A percentile compares a stretch with the other conserved stretches of the same genome.
Conservation (phyloP, 2,329 filamentous ascomycete species). For the Fusarium anthophilum region DNA sequence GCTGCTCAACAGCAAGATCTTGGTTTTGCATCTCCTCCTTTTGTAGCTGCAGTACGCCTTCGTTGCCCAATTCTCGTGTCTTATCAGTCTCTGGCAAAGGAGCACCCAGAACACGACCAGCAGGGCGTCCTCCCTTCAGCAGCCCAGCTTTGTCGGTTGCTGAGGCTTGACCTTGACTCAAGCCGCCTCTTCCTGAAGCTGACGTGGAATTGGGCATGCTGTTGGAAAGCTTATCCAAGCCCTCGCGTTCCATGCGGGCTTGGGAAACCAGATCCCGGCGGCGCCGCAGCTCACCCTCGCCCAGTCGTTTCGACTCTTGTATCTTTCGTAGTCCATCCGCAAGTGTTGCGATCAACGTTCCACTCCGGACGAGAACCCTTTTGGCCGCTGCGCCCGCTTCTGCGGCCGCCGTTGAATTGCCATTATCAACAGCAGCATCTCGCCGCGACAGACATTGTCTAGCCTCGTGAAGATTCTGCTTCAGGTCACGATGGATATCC, state of each 20-base stretch:
- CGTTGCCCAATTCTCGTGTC: conserved; percentile 80
- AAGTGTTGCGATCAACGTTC: conserved; percentile 69
- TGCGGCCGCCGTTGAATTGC: conserved; percentile 55
- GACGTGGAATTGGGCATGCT: conserved; percentile 52
- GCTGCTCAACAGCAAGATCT: conserved; percentile 74
- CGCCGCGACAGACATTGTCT: conserved; percentile 74
- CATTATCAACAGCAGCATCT: conserved; percentile 61
- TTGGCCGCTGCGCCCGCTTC: conserved; percentile 80
- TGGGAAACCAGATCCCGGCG: conserved; percentile 75
- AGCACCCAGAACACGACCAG: conserved; percentile 76
- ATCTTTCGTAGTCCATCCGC: conserved; percentile 71
- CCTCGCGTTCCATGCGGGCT: conserved; percentile 78
- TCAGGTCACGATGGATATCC: conserved; percentile 79
- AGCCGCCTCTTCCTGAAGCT: conserved; percentile 50
- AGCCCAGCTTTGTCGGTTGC: conserved; percentile 61
- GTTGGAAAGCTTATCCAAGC: conserved; percentile 76
- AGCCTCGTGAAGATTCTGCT: conserved; percentile 69
- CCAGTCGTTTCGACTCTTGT: conserved; percentile 65
- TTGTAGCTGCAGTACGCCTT: conserved; percentile 78
- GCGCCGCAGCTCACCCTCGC: conserved; percentile 78
- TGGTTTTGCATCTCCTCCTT: conserved; percentile 78
- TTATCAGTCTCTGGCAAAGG: conserved; percentile 79
- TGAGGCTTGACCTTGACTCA: conserved; percentile 60
- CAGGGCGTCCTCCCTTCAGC: conserved; percentile 50
- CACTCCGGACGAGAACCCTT: conserved; percentile 74